Evolutionary conservation across 345 rosid species (phyloP), one percentile per base, ranked within the genome.

Genomic region (Hirschfeldia incana): DNA sequence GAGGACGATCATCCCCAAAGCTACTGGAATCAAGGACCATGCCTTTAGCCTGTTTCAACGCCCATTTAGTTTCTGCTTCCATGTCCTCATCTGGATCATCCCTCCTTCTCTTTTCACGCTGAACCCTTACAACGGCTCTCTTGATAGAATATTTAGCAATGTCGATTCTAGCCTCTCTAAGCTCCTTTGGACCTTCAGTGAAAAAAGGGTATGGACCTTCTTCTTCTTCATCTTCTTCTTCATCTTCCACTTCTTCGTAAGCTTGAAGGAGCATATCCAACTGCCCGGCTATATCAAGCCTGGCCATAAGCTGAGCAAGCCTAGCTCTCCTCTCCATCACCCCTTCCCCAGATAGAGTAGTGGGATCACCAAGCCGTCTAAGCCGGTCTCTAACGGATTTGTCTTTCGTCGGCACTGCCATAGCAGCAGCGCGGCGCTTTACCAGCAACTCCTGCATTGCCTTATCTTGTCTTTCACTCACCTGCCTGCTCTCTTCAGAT

Each of bases 291-390:
- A 91, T 73, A 81, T 93, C 98, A 66, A 93, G 85, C 87, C 85
- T 88, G 4, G 89, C 97, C 98, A 95, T 87, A 76, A 93, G 87
- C 89, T 82, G 88, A 39, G 94, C 83, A 85, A 95, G 66, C 79
- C 97, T 89, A 69, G 92, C 97, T 28, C 97, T 87, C 70, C 99
- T 91, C 84, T 95, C 98, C 99, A 95, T 95, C 83, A 91, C 98
- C 61, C 87, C 77, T 81, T 95, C 99, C 75, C 99, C 99, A 78
- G 93, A 95, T 34, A 91, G 86, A n/a, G 99, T 95, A 73, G 93
- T 86, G 17, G 99, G 97, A 75, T 93, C 98, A 59, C 92, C 97
- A 15, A 91, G 94, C 37, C 94, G 83, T 37, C 97, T 91, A 76
- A 91, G 98, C n/a, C 97, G 97, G 32, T 92, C 86, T 27, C 98